Evolutionary conservation across 768 basidiomycete genomes (phyloP).

Genomic region (Erythrobasidium yunnanense): DNA sequence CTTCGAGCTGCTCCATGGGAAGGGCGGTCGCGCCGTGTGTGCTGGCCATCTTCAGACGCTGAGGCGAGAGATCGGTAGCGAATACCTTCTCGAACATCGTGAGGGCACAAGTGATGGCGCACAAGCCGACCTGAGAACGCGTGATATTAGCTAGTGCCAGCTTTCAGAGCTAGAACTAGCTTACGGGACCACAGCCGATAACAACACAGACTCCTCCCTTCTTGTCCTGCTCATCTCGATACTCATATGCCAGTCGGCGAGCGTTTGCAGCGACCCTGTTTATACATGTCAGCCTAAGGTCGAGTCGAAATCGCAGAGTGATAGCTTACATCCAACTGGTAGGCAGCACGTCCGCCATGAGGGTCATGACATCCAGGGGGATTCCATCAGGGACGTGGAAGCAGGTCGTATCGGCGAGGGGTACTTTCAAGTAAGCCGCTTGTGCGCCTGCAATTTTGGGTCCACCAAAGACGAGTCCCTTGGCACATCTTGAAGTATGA

Average conservation of each 20-base stretch:
- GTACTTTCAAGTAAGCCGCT: background rate
- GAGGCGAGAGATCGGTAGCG: background rate
- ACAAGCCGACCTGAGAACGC: background rate
- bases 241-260: too few species aligned
- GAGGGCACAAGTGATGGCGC: background rate
- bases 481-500: background rate
- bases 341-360: background rate
- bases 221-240: background rate
- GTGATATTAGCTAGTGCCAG: too few species aligned
- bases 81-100: background rate
- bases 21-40: background rate
- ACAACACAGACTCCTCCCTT: background rate
- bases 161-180: too few species aligned
- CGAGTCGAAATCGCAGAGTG: too few species aligned
- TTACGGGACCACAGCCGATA: background rate
- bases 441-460: background rate
- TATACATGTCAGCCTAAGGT: too few species aligned
- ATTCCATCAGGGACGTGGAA: background rate
- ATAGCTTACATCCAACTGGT: background rate
- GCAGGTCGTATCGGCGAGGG: background rate
- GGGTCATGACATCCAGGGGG: background rate
- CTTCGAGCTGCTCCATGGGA: background rate
- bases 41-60: background rate
- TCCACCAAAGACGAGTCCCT: background rate
- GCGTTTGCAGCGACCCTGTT: too few species aligned